Evolutionary conservation across 257 asterid genomes (phyloP), one percentile per base, ranked within the genome.

Genomic region (Solanum lycopersicoides): DNA sequence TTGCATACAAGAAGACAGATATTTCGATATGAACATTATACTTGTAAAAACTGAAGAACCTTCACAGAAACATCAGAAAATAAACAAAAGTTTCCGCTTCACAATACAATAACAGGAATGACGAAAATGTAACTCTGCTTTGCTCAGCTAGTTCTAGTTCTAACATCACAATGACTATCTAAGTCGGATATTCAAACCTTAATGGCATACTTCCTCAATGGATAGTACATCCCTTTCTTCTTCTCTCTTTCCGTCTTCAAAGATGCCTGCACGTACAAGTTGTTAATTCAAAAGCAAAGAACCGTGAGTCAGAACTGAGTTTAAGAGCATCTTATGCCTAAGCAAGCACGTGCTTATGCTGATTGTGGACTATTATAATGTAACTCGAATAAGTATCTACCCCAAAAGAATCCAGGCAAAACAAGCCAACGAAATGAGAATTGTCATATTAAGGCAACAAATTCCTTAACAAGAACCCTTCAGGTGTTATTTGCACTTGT

Each of bases 141-240:
- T 28, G 25, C 42, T 59, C 42, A 80, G 42, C 50, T 25, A 45
- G 21, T 28, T 9, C 63, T 4, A 86, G 21, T 28, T 20, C 63
- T 6, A 86, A 88, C 50, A 86, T 56, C 69, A 87, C 60, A 76
- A 21, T 21, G 50, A 18, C 41, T 32, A 18, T 34, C 34, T 80
- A 42, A 30, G 32, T n/a, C 2, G 32, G 82, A 74, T 87, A 56
- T 18, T 89, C 91, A 94, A 82, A 92, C 98, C 86, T 94, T 94
- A 69, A 95, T 92, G 5, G 98, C 98, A 86, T 91, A 95, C 90
- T 95, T 95, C 45, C 98, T 93, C 92, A 89, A 3, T 15, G 97
- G 98, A 88, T 89, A 95, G 87, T 93, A 95, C 94, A 88, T 94
- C 88, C 91, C 98, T 87, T 88, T 95, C 92, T 93, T 94, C 90